Percentiles rank a stretch among this genome's conserved stretches.
These are phyloP conservation scores for Chaetomium tenue DNA, from an alignment of 495 filamentous ascomycete species.

Conservation along the genomic window DNA sequence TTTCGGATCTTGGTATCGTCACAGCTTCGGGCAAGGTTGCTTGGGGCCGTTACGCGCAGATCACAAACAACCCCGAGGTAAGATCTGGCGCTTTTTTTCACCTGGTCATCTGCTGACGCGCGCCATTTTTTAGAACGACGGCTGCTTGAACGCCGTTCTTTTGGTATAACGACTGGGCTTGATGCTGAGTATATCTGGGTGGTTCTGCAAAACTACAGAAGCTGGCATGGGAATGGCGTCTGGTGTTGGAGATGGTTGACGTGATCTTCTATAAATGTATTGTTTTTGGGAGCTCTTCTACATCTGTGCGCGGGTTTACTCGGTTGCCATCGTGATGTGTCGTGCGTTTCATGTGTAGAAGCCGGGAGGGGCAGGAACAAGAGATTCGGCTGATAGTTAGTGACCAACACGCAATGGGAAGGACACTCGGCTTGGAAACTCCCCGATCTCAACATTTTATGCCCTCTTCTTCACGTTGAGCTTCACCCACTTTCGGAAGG, in stretches of 20 bases:
- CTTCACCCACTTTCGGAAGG: no score
- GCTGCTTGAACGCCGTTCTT: slow-evolving; percentile 47
- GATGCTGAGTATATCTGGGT: slow-evolving; percentile 13
- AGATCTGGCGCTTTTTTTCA: neutral
- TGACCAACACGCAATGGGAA: no score
- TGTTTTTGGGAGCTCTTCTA: neutral
- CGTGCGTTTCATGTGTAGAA: neutral
- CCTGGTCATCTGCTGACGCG: neutral
- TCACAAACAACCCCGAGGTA: slow-evolving; percentile 63
- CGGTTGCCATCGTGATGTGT: neutral
- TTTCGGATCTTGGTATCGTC: slow-evolving; percentile 87
- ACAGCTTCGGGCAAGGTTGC: slow-evolving; percentile 91
- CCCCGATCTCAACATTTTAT: no score
- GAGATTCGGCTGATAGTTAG: neutral
- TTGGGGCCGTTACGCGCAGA: slow-evolving; percentile 78
- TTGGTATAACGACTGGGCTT: slow-evolving; percentile 35
- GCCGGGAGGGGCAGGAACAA: neutral
- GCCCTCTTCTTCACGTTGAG: no score
- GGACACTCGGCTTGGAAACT: no score
- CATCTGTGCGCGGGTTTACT: neutral
- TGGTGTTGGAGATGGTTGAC: slow-evolving; percentile 30
- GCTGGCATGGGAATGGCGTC: slow-evolving; percentile 32
- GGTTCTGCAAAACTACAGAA: slow-evolving; percentile 6
- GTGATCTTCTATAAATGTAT: neutral
- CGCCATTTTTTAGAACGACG: slow-evolving; percentile 36